phyloP scores from a whole-genome alignment of 2,329 filamentous ascomycete species.

The Colletotrichum ledebouriae region DNA sequence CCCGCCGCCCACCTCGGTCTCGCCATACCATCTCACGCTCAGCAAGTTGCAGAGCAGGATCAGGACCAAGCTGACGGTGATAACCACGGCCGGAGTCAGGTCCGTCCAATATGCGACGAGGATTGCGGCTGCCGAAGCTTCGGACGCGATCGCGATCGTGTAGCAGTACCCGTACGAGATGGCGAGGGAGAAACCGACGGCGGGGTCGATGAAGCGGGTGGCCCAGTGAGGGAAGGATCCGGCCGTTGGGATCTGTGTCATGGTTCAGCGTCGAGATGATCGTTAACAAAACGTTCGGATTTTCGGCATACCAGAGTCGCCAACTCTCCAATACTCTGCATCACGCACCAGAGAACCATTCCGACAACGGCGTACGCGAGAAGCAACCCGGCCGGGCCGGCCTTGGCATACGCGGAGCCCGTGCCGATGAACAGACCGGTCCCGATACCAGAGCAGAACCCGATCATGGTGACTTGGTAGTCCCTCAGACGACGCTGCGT shows the following conservation, averaged over 20 bases:
- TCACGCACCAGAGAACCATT: constrained; percentile 61
- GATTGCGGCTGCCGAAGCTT: constrained; percentile 56
- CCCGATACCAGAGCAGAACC: constrained; percentile 60
- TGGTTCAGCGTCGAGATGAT: not conserved
- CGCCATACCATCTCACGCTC: constrained; percentile 59
- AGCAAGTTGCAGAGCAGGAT: constrained; percentile 56
- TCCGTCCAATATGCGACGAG: constrained; percentile 60
- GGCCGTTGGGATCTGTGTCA: constrained; percentile 40
- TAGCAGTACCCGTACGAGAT: constrained; percentile 63
- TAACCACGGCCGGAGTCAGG: constrained; percentile 57
- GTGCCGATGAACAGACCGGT: constrained; percentile 62
- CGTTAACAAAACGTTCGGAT: not conserved
- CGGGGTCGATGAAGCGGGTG: constrained; percentile 55
- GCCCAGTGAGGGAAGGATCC: constrained; percentile 46
- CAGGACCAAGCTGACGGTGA: constrained; percentile 58
- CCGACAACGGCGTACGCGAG: constrained; percentile 60
- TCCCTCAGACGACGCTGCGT: constrained; percentile 40
- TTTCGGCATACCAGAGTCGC: constrained; percentile 45
- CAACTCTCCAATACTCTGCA: constrained; percentile 61
- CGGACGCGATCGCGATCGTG: constrained; percentile 60
- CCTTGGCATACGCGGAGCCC: constrained; percentile 55
- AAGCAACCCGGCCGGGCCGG: constrained; percentile 60
- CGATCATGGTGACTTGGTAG: constrained; percentile 67
- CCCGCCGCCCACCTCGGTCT: constrained; percentile 59
- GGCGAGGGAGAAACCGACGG: constrained; percentile 59